phyloP scores from a whole-genome alignment of 805 yeast species.

The Candida maesae region DNA sequence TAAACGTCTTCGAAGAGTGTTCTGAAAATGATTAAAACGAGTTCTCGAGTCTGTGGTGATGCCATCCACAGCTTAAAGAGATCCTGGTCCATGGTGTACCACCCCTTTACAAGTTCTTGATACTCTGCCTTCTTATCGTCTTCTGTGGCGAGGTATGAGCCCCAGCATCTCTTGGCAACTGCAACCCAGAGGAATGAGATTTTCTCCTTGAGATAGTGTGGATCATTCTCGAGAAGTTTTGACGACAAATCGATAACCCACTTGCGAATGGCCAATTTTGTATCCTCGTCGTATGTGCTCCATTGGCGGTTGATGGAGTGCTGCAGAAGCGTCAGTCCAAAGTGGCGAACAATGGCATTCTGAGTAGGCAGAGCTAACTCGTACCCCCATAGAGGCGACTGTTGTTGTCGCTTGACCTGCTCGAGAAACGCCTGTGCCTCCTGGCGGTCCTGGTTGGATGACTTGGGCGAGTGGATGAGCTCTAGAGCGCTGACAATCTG shows the following conservation, averaged over 20 bases:
- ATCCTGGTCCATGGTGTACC: slow-evolving; percentile 85
- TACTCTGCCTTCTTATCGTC: slow-evolving; percentile 35
- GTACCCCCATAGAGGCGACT: slow-evolving; percentile 91
- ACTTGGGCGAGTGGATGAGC: slow-evolving; percentile 62
- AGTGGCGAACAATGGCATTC: slow-evolving; percentile 79
- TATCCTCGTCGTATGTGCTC: slow-evolving; percentile 52
- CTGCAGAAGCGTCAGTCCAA: slow-evolving; percentile 78
- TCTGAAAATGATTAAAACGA: slow-evolving; percentile 72
- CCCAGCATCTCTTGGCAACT: slow-evolving; percentile 90
- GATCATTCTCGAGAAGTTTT: slow-evolving; percentile 60
- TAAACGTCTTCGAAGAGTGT: slow-evolving; percentile 92
- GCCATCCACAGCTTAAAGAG: slow-evolving; percentile 71
- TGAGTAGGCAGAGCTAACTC: slow-evolving; percentile 66
- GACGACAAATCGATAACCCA: slow-evolving; percentile 83
- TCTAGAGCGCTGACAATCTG: slow-evolving; percentile 79
- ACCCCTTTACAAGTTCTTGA: slow-evolving; percentile 58
- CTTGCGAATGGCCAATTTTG: slow-evolving; percentile 62
- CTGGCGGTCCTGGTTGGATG: slow-evolving; percentile 53
- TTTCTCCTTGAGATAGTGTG: slow-evolving; percentile 88
- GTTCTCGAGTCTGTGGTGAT: slow-evolving; percentile 62
- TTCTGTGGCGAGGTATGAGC: slow-evolving; percentile 48
- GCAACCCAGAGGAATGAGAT: slow-evolving; percentile 88
- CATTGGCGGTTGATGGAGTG: slow-evolving; percentile 58
- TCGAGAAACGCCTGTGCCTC: slow-evolving; percentile 69
- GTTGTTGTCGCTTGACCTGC: slow-evolving; percentile 67